Percentiles rank a stretch among this genome's conserved stretches.
Conservation (phyloP, 2,329 filamentous ascomycete species). For the Aspergillus neotritici region DNA sequence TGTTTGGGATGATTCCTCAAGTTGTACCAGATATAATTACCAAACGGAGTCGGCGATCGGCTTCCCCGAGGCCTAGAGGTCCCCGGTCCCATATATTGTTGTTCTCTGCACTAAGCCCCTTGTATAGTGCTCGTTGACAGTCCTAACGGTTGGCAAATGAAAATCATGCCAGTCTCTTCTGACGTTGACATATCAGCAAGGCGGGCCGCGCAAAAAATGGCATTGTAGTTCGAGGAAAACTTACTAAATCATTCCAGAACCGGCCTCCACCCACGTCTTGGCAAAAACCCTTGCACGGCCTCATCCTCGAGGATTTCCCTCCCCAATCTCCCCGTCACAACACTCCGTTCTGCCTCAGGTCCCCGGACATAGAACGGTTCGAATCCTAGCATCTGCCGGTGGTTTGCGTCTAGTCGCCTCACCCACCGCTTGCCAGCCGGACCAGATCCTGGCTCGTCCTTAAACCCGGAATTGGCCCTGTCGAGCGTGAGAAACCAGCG, state of each 20-base stretch:
- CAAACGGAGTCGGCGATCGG: no score
- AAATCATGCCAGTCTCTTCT: no score
- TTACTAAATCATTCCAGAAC: constrained; percentile 17
- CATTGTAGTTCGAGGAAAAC: not conserved
- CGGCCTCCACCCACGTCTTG: constrained; percentile 55
- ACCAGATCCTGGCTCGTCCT: constrained; percentile 2
- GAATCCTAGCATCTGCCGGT: constrained; percentile 36
- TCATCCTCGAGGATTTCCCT: constrained; percentile 58
- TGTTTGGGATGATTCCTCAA: no score
- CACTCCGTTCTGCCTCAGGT: constrained; percentile 57
- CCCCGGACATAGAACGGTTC: constrained; percentile 58
- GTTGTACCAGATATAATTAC: no score
- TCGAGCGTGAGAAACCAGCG: constrained; percentile 63
- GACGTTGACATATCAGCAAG: no score
- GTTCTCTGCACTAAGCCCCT: no score
- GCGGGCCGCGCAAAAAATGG: no score
- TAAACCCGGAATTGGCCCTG: constrained; percentile 54
- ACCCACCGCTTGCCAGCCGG: constrained; percentile 24
- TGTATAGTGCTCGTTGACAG: no score
- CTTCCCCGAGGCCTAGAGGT: no score
- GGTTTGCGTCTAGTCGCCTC: constrained; percentile 16
- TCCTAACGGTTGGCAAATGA: no score
- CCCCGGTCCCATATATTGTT: no score
- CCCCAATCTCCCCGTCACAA: constrained; percentile 58
- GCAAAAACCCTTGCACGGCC: constrained; percentile 51